Evolutionary conservation across 2,329 filamentous ascomycete genomes (phyloP).

Genomic region (Gnomoniopsis sp.): DNA sequence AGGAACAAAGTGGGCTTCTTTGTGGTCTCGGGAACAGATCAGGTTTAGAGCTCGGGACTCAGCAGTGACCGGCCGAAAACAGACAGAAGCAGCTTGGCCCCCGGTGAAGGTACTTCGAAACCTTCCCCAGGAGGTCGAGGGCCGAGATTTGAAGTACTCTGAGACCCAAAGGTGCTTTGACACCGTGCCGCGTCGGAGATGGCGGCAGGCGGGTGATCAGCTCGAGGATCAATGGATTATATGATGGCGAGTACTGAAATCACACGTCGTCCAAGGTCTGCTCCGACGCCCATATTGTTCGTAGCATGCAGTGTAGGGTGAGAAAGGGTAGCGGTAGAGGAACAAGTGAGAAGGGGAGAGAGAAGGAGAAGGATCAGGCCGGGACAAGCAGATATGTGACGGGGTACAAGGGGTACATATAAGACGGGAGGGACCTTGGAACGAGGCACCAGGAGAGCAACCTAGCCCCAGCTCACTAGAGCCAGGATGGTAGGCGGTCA

Average conservation of each 20-base stretch:
- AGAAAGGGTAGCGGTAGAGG: constrained; percentile 10
- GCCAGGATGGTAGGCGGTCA: constrained; percentile 17
- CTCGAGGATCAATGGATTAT: neutral
- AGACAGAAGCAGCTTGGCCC: neutral
- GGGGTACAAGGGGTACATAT: constrained; percentile 23
- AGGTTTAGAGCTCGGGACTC: neutral
- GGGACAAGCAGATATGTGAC: constrained; percentile 17
- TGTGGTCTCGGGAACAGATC: neutral
- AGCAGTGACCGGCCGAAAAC: neutral
- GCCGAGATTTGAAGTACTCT: neutral
- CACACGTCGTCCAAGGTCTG: constrained; percentile 16
- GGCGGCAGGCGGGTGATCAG: no score
- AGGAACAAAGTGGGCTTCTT: neutral
- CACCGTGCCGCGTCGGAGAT: neutral
- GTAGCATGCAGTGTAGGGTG: constrained; percentile 11
- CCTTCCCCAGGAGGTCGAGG: neutral
- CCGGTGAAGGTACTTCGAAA: neutral
- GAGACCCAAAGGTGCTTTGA: neutral
- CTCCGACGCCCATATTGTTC: constrained; percentile 13
- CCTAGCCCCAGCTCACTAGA: constrained; percentile 11
- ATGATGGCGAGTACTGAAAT: constrained; percentile 10
- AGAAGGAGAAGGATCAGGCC: constrained; percentile 8
- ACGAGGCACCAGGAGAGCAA: constrained; percentile 1
- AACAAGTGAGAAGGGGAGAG: neutral
- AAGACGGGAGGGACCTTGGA: constrained; percentile 7